phyloP scores from a whole-genome alignment of 768 basidiomycete species.

The Tricholoma matsutake region DNA sequence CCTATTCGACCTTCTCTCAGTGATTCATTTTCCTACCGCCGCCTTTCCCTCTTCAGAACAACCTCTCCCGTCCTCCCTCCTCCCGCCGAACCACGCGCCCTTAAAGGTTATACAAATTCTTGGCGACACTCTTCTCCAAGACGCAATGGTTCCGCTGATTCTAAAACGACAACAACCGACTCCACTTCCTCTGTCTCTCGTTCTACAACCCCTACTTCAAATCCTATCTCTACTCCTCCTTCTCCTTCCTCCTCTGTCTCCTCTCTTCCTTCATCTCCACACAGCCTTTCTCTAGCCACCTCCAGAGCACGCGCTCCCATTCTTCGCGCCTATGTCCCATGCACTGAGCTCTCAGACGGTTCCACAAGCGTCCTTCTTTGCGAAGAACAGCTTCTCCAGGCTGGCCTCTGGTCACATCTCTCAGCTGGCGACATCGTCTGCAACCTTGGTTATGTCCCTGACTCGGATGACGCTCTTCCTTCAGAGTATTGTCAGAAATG shows the following conservation, averaged over 20 bases:
- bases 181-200: conserved; percentile 10
- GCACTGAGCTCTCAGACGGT: conserved; percentile 45
- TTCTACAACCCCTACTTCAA: conserved; percentile 13
- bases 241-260: conserved; percentile 67
- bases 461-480: conserved; percentile 22
- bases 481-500: conserved; percentile 31
- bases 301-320: conserved; percentile 67
- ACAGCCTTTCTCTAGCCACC: conserved; percentile 61
- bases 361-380: conserved; percentile 49
- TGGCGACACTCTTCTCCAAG: conserved; percentile 35
- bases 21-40: conserved; percentile 14
- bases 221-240: conserved; percentile 32
- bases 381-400: conserved; percentile 64
- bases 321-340: conserved; percentile 74
- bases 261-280: conserved; percentile 53
- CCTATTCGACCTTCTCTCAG: conserved; percentile 7
- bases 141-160: background rate
- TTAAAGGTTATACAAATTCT: conserved; percentile 44
- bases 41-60: conserved; percentile 37
- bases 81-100: conserved; percentile 40
- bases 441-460: conserved; percentile 76
- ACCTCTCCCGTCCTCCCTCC: conserved; percentile 41
- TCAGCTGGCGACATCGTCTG: conserved; percentile 76
- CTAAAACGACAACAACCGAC: conserved; percentile 6
- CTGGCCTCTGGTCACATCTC: conserved; percentile 72